These are phyloP conservation scores for Euphrasia confusa DNA, from an alignment of 257 asterid species.

Conservation along the genomic window DNA sequence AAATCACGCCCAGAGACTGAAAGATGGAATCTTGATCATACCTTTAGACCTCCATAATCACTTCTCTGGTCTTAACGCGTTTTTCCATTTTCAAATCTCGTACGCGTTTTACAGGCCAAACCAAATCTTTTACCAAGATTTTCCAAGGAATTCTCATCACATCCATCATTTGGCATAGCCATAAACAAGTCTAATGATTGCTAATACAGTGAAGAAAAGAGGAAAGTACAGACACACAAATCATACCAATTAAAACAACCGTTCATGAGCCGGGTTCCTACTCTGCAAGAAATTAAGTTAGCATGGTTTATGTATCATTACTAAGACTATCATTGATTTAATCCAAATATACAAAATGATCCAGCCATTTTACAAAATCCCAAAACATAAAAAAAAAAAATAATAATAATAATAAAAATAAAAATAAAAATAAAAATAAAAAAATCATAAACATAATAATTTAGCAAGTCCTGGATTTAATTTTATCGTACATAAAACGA, in stretches of 20 bases:
- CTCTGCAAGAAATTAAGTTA: too few relatives aligned
- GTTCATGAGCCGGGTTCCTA: too few relatives aligned
- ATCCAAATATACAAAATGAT: background rate
- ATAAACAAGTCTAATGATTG: background rate
- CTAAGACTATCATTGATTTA: background rate
- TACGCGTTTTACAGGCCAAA: background rate
- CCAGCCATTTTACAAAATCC: background rate
- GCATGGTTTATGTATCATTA: background rate
- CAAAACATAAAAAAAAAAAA: background rate
- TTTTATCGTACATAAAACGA: constrained; percentile 49
- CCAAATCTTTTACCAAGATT: background rate
- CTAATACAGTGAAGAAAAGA: background rate
- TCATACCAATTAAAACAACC: background rate
- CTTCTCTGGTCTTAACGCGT: too few relatives aligned
- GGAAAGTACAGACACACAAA: background rate
- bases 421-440: too few relatives aligned
- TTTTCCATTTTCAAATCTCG: background rate
- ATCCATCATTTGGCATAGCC: background rate
- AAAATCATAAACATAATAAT: constrained; percentile 24
- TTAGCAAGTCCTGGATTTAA: constrained; percentile 54
- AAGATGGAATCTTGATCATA: too few relatives aligned
- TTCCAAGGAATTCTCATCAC: background rate
- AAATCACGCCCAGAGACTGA: background rate
- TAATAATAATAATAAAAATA: too few relatives aligned
- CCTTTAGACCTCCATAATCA: too few relatives aligned